A percentile compares a stretch with the other conserved stretches of the same genome.
Conservation (phyloP, 495 filamentous ascomycete species). For the Entonaema liquescens region DNA sequence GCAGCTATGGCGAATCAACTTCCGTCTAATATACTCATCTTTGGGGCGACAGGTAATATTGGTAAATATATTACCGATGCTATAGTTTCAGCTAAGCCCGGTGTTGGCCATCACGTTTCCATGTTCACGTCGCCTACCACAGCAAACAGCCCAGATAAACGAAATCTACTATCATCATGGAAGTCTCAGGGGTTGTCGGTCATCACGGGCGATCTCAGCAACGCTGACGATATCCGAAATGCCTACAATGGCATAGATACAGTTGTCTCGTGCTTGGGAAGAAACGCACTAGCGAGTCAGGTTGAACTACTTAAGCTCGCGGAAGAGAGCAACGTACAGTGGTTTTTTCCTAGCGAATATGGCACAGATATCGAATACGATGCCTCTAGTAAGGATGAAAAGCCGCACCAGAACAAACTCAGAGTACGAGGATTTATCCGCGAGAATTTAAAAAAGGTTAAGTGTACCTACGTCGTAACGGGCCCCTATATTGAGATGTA, state of each 20-base stretch:
- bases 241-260: slow-evolving; percentile 71
- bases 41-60: slow-evolving; percentile 76
- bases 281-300: slow-evolving; percentile 65
- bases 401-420: slow-evolving; percentile 75
- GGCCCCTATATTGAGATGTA: slow-evolving; percentile 76
- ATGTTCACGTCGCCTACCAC: slow-evolving; percentile 71
- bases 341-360: slow-evolving; percentile 78
- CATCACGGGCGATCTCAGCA: slow-evolving; percentile 67
- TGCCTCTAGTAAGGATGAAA: slow-evolving; percentile 65
- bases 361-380: slow-evolving; percentile 78
- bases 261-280: slow-evolving; percentile 70
- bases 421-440: slow-evolving; percentile 67
- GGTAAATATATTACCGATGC: slow-evolving; percentile 69
- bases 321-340: slow-evolving; percentile 64
- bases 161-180: slow-evolving; percentile 58
- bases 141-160: slow-evolving; percentile 51
- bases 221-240: slow-evolving; percentile 58
- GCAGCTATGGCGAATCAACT: slow-evolving; percentile 44
- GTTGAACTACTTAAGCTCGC: slow-evolving; percentile 67
- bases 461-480: slow-evolving; percentile 73
- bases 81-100: slow-evolving; percentile 61
- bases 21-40: slow-evolving; percentile 66
- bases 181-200: slow-evolving; percentile 62
- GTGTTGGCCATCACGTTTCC: slow-evolving; percentile 61
- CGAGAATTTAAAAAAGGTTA: slow-evolving; percentile 60